Percentiles rank a stretch among this genome's conserved stretches.
These are phyloP conservation scores for Ogataea dorogensis DNA, from an alignment of 805 yeast species.

Conservation along the genomic window DNA sequence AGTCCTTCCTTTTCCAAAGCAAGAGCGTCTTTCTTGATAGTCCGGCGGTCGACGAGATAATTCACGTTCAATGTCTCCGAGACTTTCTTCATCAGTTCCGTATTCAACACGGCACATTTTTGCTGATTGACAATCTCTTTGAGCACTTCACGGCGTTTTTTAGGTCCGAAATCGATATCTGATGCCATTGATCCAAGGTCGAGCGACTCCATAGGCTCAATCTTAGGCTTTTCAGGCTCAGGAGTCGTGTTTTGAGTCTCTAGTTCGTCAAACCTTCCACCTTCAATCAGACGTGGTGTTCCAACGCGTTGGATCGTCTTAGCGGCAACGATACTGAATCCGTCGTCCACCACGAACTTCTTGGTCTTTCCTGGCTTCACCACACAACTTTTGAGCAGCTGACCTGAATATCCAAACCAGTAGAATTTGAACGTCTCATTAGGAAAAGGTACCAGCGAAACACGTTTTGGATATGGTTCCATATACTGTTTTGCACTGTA, in stretches of 20 bases:
- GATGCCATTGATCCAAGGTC: not conserved
- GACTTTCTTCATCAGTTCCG: constrained; percentile 38
- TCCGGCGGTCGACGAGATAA: constrained; percentile 49
- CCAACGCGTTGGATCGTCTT: constrained; percentile 12
- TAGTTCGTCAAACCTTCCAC: constrained; percentile 6
- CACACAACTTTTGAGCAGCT: constrained; percentile 7
- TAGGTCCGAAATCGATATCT: constrained; percentile 31
- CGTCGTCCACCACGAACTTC: constrained; percentile 12
- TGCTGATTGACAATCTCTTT: constrained; percentile 40
- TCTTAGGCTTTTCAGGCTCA: constrained; percentile 5
- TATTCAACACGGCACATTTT: constrained; percentile 48
- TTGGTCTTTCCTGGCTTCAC: constrained; percentile 7
- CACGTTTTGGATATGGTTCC: constrained; percentile 13
- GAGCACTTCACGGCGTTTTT: constrained; percentile 27
- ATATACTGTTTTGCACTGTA: constrained; percentile 15
- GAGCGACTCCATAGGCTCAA: not conserved
- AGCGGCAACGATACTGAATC: constrained; percentile 2
- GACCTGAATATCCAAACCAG: constrained; percentile 22
- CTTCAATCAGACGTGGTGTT: constrained; percentile 1
- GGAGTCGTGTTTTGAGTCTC: constrained; percentile 1
- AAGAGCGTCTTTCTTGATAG: constrained; percentile 45
- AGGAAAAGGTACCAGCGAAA: constrained; percentile 9
- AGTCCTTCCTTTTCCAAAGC: constrained; percentile 34
- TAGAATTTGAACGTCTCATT: constrained; percentile 9
- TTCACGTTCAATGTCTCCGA: constrained; percentile 42